phyloP scores from a whole-genome alignment of 306 rosid genomes.

The Castanea sativa region DNA sequence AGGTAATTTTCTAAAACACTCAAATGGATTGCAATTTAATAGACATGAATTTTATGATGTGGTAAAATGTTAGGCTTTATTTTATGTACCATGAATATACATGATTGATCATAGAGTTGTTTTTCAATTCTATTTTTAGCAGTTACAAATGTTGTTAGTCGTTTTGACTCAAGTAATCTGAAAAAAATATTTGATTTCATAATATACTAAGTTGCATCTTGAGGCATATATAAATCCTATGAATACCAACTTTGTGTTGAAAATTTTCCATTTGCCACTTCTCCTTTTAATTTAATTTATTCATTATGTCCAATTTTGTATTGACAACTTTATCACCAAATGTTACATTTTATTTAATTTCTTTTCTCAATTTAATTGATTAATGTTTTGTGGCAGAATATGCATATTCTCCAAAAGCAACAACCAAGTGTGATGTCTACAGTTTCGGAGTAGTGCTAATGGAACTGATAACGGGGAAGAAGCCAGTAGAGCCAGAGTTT shows the following conservation, averaged over 20 bases:
- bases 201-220: too few relatives aligned
- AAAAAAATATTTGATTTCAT: too few relatives aligned
- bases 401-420: slow-evolving; percentile 91
- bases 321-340: neutral
- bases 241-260: too few relatives aligned
- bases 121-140: too few relatives aligned
- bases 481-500: slow-evolving; percentile 79
- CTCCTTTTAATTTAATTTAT: slow-evolving; percentile 4
- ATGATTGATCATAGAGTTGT: too few relatives aligned
- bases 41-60: neutral
- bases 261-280: neutral
- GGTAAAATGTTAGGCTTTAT: neutral
- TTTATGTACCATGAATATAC: neutral
- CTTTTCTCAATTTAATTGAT: slow-evolving; percentile 3
- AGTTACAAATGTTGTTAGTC: too few relatives aligned
- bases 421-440: slow-evolving; percentile 92
- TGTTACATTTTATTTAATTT: neutral
- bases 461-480: slow-evolving; percentile 94
- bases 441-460: slow-evolving; percentile 90
- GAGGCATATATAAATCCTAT: too few relatives aligned
- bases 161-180: too few relatives aligned
- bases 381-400: slow-evolving; percentile 58
- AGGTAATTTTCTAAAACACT: slow-evolving; percentile 46
- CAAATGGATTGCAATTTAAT: neutral
- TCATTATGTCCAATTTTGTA: slow-evolving; percentile 5